Evolutionary conservation across 1,284 basidiomycete genomes (phyloP), one percentile per base, ranked within the genome.

Genomic region (Cryptococcus sp.): DNA sequence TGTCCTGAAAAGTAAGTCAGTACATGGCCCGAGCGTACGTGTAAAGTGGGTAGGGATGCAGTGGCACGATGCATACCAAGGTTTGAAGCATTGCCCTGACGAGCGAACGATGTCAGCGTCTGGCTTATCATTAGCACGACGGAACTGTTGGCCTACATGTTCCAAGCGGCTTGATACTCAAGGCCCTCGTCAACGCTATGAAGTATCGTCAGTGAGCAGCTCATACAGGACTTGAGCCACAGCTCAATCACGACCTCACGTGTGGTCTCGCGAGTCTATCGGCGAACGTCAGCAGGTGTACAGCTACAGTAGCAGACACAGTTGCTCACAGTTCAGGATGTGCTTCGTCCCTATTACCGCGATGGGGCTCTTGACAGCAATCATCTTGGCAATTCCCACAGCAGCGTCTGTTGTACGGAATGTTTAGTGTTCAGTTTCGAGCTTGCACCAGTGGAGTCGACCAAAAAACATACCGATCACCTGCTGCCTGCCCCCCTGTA

Each of bases 261-360:
- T 81, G 68, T 92, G 87, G 75, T 94, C 89, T 60, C 88, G 76
- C 1, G 88, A 80, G 76, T 93, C 88, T 53, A 44, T 4, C 8
- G 18, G 39, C 56, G 37, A 57, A 59, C 44, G 45, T 35, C 23
- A 55, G 57, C 37, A 23, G 28, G 28, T 33, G 4, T 4, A 9
- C 28, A 4, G 28, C 28, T 5, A 9, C 9, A 33, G 28, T 33
- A 33, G 28, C 4, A 33, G 12, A 23, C 46, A 3, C 16, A 7
- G 43, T 18, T 11, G 62, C 72, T 60, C 49, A 75, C 72, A 69
- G 52, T 81, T 79, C 59, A 84, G 66, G 2, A 94, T 77, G 58
- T 84, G 85, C 79, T 96, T 96, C n/a, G 90, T 88, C 1, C 87
- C 85, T 0, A 83, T 67, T 0, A 91, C 85, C 0, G 91, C 92